Evolutionary conservation across 192 early-diverging fungal species (phyloP), one percentile per base, ranked within the genome.

Genomic region (Rhizophagus sp.): DNA sequence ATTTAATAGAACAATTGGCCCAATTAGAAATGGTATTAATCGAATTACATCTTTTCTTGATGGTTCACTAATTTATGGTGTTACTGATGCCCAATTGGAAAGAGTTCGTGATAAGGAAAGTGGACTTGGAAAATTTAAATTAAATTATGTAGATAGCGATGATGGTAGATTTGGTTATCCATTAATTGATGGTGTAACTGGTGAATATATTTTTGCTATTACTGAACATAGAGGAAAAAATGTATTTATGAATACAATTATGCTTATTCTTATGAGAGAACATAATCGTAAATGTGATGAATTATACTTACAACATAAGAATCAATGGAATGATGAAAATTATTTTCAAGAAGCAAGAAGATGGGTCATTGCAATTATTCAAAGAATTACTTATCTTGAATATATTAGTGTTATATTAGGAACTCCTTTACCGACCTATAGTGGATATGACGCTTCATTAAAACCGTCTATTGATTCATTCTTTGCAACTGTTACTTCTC

Each of bases 341-440:
- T 75, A 75, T 75, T 75, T 75, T 36, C 73, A 75, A 75, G 73
- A 75, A 62, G 73, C 73, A 34, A 70, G 68, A n/a, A 70, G 33
- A 70, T 70, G 68, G 68, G 68, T 70, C 8, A 47, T 70, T 39
- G 68, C 68, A 44, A 33, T 70, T 44, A 44, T 70, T 4, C 68
- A 70, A 70, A 41, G 30, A n/a, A n/a, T 41, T 9, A 34, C 30
- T 44, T 70, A 22, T 11, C 33, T 34, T n/a, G 68, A 70, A 70
- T 70, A 70, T 41, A 19, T 73, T 19, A 27, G 71, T 50, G 25
- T 50, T 27, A 1, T 73, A 47, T 50, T 73, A 25, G 71, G 71
- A 41, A 10, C 39, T 50, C 71, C 71, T 41, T 44, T 73, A 24
- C 71, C 44, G 10, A 15, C 10, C 3, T 73, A 73, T 47, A 6